phyloP scores from a whole-genome alignment of 768 basidiomycete genomes.

The Cantharellus anzutake region DNA sequence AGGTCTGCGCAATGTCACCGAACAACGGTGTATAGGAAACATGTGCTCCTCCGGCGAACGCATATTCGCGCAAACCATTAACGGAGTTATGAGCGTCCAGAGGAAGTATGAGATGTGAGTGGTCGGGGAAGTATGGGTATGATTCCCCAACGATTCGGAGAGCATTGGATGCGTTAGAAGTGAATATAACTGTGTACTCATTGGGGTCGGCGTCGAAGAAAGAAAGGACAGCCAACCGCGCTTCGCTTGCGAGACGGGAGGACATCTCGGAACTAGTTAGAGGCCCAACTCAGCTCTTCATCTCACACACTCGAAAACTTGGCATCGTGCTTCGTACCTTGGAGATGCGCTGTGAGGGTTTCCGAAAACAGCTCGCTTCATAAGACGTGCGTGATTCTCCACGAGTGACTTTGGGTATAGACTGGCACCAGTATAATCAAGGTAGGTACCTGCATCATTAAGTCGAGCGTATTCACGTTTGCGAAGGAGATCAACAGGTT shows the following conservation, averaged over 20 bases:
- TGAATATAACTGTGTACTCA: slow-evolving; percentile 60
- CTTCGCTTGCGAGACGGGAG: slow-evolving; percentile 42
- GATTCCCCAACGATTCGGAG: slow-evolving; percentile 70
- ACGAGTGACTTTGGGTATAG: slow-evolving; percentile 8
- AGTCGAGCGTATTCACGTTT: slow-evolving; percentile 1
- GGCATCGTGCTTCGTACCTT: not conserved
- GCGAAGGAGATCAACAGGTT: not conserved
- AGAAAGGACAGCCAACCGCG: slow-evolving; percentile 49
- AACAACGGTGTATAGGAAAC: not conserved
- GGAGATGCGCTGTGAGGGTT: slow-evolving; percentile 3
- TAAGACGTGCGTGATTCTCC: slow-evolving; percentile 1
- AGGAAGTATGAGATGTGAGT: slow-evolving; percentile 39
- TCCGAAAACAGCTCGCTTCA: slow-evolving; percentile 1
- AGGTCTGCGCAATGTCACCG: not conserved
- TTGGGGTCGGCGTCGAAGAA: slow-evolving; percentile 61
- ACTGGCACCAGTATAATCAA: slow-evolving; percentile 6
- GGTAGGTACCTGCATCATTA: not conserved
- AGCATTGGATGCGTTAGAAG: slow-evolving; percentile 59
- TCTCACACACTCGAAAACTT: not conserved
- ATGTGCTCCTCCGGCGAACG: slow-evolving; percentile 1
- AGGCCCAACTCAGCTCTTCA: not conserved
- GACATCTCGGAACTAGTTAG: slow-evolving; percentile 46
- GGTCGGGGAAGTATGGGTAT: slow-evolving; percentile 44
- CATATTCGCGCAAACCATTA: slow-evolving; percentile 6
- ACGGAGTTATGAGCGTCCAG: slow-evolving; percentile 41